Conservation (phyloP, 192 early-diverging fungal species). For the Neocallimastix lanati region DNA sequence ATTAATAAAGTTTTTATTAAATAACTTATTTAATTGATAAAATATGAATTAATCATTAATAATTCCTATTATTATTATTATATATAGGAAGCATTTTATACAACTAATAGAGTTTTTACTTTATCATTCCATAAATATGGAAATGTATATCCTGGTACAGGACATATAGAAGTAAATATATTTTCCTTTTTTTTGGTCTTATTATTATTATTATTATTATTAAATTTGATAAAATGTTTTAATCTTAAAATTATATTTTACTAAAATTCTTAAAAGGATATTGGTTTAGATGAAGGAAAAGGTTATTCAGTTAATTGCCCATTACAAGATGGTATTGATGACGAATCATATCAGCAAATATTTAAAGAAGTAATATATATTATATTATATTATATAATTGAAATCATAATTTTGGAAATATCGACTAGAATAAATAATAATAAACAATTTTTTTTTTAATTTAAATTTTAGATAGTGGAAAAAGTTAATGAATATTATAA, state of each 20-base stretch:
- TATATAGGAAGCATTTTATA: background rate
- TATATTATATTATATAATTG: too few relatives aligned
- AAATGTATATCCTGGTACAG: background rate
- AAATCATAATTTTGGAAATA: too few relatives aligned
- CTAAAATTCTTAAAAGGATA: too few relatives aligned
- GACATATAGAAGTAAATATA: background rate
- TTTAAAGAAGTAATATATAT: constrained; percentile 70
- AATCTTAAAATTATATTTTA: too few relatives aligned
- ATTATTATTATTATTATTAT: too few relatives aligned
- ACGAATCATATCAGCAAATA: constrained; percentile 73
- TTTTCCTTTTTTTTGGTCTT: background rate
- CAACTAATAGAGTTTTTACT: background rate
- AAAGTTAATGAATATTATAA: constrained; percentile 51
- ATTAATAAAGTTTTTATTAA: background rate
- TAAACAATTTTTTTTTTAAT: too few relatives aligned
- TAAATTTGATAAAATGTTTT: too few relatives aligned
- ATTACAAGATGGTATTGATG: constrained; percentile 30
- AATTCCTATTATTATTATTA: too few relatives aligned
- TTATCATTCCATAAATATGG: background rate
- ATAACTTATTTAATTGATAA: too few relatives aligned
- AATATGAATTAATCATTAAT: too few relatives aligned
- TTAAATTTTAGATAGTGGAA: background rate
- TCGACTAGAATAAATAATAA: too few relatives aligned
- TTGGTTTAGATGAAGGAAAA: background rate
- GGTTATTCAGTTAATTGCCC: background rate